Evolutionary conservation across 257 asterid genomes (phyloP).

Genomic region (Solanum dulcamara): DNA sequence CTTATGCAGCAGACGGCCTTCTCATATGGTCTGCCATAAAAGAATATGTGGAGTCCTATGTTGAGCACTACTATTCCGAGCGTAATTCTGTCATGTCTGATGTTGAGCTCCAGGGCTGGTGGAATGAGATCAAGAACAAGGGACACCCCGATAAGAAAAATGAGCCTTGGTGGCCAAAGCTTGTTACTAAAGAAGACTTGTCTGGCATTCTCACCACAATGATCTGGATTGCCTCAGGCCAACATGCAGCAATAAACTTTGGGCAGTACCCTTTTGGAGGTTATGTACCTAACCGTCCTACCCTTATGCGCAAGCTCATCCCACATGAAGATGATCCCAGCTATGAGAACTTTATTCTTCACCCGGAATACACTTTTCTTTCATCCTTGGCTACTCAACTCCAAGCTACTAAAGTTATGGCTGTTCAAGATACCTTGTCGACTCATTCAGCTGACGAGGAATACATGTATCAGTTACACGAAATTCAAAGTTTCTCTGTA

Average conservation of each 20-base stretch:
- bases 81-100: conserved; percentile 49
- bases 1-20: conserved; percentile 89
- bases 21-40: conserved; percentile 77
- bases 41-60: conserved; percentile 73
- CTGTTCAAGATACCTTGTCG: conserved; percentile 81
- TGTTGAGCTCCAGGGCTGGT: conserved; percentile 80
- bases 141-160: conserved; percentile 65
- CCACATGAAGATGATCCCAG: conserved; percentile 40
- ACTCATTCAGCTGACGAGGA: conserved; percentile 88
- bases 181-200: conserved; percentile 54
- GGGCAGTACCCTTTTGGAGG: conserved; percentile 95
- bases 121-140: conserved; percentile 70
- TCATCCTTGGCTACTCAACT: conserved; percentile 83
- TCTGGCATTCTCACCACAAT: conserved; percentile 54
- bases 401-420: conserved; percentile 93
- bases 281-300: conserved; percentile 79
- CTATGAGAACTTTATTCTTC: conserved; percentile 47
- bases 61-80: conserved; percentile 56
- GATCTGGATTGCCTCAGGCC: conserved; percentile 89
- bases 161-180: conserved; percentile 91
- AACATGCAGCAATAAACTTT: conserved; percentile 92
- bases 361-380: conserved; percentile 65
- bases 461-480: conserved; percentile 57
- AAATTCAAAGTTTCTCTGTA: conserved; percentile 39
- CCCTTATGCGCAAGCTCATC: conserved; percentile 66